These are phyloP conservation scores for Colletotrichum brevisporum DNA, from an alignment of 2,329 filamentous ascomycete species.

Conservation along the genomic window DNA sequence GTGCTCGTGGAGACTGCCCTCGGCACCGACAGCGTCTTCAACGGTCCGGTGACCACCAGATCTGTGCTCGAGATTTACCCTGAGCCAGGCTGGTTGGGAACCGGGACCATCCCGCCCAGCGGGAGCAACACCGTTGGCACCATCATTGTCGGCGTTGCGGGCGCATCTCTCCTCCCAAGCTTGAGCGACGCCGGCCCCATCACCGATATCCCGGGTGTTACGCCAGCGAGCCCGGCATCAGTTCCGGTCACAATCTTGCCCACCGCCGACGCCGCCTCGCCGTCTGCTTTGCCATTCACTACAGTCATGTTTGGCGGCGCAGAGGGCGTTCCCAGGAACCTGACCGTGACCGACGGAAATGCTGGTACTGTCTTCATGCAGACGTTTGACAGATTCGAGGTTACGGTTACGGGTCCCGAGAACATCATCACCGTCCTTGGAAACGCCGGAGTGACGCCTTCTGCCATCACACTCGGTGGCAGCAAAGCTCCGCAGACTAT, in stretches of 20 bases:
- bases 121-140: slow-evolving; percentile 6
- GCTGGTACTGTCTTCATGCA: slow-evolving; percentile 25
- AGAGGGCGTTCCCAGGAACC: slow-evolving; percentile 27
- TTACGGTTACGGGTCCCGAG: slow-evolving; percentile 25
- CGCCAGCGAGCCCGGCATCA: slow-evolving; percentile 24
- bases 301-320: slow-evolving; percentile 32
- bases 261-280: not conserved
- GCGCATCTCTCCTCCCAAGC: not conserved
- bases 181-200: not conserved
- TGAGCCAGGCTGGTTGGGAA: slow-evolving; percentile 15
- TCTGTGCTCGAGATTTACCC: slow-evolving; percentile 17
- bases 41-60: slow-evolving; percentile 6
- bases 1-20: slow-evolving; percentile 17
- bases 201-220: not conserved
- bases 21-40: not conserved
- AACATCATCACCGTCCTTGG: slow-evolving; percentile 32
- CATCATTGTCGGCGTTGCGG: slow-evolving; percentile 13
- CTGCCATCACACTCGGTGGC: slow-evolving; percentile 13
- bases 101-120: slow-evolving; percentile 4
- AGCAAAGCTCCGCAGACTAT: not conserved
- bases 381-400: slow-evolving; percentile 30
- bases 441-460: slow-evolving; percentile 25
- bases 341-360: slow-evolving; percentile 25
- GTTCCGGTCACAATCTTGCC: slow-evolving; percentile 20
- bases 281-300: not conserved